Percentiles rank a stretch among this genome's conserved stretches.
Evolutionary conservation across 805 yeast genomes (phyloP).

Genomic region (Wickerhamomyces chaumierensis): DNA sequence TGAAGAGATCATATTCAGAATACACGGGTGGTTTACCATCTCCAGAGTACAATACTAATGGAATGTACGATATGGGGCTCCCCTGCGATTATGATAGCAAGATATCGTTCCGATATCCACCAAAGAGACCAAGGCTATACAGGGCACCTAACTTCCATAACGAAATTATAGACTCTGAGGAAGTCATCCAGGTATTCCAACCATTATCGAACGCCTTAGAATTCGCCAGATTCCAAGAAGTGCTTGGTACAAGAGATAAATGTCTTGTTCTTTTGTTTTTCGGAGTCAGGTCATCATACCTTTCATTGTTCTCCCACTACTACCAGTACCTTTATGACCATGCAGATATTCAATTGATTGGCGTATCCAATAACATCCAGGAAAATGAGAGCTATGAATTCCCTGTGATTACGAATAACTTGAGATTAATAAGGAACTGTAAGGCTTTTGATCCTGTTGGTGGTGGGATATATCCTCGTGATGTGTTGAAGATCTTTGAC

Average conservation of each 20-base stretch:
- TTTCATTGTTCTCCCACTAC: background rate
- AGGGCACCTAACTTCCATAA: background rate
- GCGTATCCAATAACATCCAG: slow-evolving; percentile 10
- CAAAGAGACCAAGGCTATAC: too few relatives aligned
- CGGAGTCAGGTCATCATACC: background rate
- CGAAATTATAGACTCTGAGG: background rate
- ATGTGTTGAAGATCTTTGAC: slow-evolving; percentile 15
- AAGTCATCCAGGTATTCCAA: background rate
- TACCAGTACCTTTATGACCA: slow-evolving; percentile 1
- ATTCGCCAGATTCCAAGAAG: background rate
- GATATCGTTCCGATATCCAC: too few relatives aligned
- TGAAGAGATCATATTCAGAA: background rate
- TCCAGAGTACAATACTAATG: background rate
- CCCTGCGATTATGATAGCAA: background rate
- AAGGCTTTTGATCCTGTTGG: slow-evolving; percentile 18
- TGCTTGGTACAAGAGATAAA: background rate
- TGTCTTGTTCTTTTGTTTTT: background rate
- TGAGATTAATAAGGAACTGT: slow-evolving; percentile 7
- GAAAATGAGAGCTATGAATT: slow-evolving; percentile 7
- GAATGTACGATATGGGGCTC: background rate
- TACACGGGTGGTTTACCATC: background rate
- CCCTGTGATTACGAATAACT: slow-evolving; percentile 10
- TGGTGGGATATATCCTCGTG: slow-evolving; percentile 19
- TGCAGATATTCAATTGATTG: slow-evolving; percentile 9
- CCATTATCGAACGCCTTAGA: background rate